Conservation (phyloP, 331 rosid genomes). For the Erythrophleum ivorense region DNA sequence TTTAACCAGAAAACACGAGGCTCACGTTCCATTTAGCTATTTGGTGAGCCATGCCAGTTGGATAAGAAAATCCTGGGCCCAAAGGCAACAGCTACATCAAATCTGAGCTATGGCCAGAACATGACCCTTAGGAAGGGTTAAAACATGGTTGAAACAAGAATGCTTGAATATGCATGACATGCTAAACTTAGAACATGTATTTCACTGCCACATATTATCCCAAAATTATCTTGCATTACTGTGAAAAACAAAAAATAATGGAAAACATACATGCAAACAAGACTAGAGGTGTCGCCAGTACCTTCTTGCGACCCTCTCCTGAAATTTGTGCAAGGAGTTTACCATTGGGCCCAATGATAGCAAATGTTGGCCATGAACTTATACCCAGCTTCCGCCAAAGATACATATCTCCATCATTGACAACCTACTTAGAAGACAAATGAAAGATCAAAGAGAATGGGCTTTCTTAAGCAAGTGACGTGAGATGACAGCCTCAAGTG, state of each 20-base stretch:
- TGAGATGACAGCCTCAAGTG: background rate
- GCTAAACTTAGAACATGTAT: background rate
- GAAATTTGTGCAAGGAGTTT: slow-evolving; percentile 90
- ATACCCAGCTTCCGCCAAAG: slow-evolving; percentile 92
- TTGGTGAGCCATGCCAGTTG: slow-evolving; percentile 13
- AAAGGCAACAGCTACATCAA: slow-evolving; percentile 5
- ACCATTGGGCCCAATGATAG: slow-evolving; percentile 83
- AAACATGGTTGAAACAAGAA: background rate
- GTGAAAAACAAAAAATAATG: background rate
- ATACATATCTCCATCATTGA: slow-evolving; percentile 94
- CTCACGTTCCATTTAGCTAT: slow-evolving; percentile 1
- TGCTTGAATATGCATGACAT: slow-evolving; percentile 13
- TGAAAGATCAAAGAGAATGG: slow-evolving; percentile 24
- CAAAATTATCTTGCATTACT: slow-evolving; percentile 10
- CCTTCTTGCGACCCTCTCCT: slow-evolving; percentile 96
- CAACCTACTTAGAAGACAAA: slow-evolving; percentile 66
- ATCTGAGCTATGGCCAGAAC: background rate
- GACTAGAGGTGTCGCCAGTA: slow-evolving; percentile 45
- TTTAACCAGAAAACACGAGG: background rate
- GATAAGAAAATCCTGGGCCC: slow-evolving; percentile 24
- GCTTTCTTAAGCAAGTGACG: slow-evolving; percentile 24
- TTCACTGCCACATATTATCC: slow-evolving; percentile 8
- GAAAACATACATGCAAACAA: slow-evolving; percentile 26
- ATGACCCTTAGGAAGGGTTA: slow-evolving; percentile 2
- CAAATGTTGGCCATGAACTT: slow-evolving; percentile 98